Evolutionary conservation across 805 yeast species (phyloP).

Genomic region (Pichia nakasei): DNA sequence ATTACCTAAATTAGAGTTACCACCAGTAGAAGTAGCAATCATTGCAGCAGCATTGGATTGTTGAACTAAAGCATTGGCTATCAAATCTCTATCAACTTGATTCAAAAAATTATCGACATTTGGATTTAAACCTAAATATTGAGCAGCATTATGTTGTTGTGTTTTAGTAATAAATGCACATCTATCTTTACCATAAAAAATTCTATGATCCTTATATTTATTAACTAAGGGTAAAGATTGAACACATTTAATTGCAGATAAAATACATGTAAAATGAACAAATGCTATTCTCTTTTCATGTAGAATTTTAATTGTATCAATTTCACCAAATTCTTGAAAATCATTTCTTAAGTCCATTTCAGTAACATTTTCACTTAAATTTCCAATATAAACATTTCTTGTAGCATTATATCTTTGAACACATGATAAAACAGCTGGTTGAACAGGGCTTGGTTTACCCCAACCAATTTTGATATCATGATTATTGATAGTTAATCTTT

Average conservation of each 20-base stretch:
- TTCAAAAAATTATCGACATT: constrained; percentile 77
- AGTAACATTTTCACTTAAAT: constrained; percentile 48
- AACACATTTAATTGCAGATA: constrained; percentile 82
- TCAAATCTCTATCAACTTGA: constrained; percentile 43
- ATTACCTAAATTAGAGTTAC: constrained; percentile 84
- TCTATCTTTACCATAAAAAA: constrained; percentile 89
- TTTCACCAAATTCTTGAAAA: constrained; percentile 64
- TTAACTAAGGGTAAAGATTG: constrained; percentile 59
- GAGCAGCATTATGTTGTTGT: constrained; percentile 95
- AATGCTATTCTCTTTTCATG: constrained; percentile 81
- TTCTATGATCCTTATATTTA: constrained; percentile 67
- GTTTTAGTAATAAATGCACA: constrained; percentile 92
- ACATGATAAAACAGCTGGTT: constrained; percentile 64
- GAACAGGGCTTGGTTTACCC: constrained; percentile 76
- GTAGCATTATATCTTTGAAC: constrained; percentile 86
- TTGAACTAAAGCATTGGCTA: constrained; percentile 72
- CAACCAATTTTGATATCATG: constrained; percentile 85
- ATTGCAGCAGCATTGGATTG: constrained; percentile 98
- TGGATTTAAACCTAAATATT: constrained; percentile 84
- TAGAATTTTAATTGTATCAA: constrained; percentile 76
- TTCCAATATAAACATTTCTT: constrained; percentile 86
- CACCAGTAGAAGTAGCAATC: constrained; percentile 91
- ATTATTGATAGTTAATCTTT: constrained; percentile 69
- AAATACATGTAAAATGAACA: constrained; percentile 79
- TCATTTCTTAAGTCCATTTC: constrained; percentile 63